These are phyloP conservation scores for Apiospora phragmitis DNA, from an alignment of 2,329 filamentous ascomycete genomes.

Conservation along the genomic window DNA sequence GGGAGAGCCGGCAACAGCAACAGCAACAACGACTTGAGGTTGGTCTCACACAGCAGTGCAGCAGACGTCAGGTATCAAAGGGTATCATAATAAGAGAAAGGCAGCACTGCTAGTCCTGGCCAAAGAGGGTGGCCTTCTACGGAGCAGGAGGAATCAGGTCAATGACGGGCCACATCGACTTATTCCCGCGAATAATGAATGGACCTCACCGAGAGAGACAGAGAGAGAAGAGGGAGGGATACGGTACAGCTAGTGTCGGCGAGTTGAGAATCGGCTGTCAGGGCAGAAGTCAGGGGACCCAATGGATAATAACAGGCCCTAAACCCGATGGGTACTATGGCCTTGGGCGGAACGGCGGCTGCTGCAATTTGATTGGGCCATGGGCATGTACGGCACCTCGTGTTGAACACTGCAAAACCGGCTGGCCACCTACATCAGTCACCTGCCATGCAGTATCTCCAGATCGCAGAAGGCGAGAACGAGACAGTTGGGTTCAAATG, in stretches of 20 bases:
- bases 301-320: not conserved
- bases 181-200: not conserved
- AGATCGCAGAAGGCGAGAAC: not conserved
- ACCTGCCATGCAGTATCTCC: not conserved
- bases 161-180: conserved; percentile 1
- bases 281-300: not conserved
- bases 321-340: conserved; percentile 5
- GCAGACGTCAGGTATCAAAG: not conserved
- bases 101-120: not conserved
- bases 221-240: not conserved
- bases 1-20: not conserved
- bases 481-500: not conserved
- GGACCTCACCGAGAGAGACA: not conserved
- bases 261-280: not conserved
- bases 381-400: conserved; percentile 3
- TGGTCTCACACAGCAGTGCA: not conserved
- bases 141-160: not conserved
- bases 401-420: not conserved
- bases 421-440: not conserved
- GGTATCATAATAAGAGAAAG: conserved; percentile 1
- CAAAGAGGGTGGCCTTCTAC: not conserved
- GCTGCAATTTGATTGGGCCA: not conserved
- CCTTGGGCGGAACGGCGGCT: not conserved
- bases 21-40: not conserved
- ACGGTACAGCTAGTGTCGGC: not conserved